Evolutionary conservation across 345 rosid species (phyloP).

Genomic region (Odontarrhena argentea): DNA sequence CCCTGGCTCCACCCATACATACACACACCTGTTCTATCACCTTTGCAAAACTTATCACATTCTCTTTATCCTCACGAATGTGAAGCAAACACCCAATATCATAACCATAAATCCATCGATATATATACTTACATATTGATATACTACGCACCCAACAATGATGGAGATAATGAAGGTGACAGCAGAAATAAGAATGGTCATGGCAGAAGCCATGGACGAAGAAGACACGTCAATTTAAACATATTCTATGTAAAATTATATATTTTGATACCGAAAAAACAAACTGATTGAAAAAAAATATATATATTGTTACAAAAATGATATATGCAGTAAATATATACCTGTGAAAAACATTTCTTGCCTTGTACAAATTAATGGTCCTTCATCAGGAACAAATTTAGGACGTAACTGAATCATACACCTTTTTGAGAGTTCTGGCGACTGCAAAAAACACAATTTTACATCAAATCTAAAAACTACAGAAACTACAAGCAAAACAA

Average conservation of each 20-base stretch:
- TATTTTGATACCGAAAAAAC: neutral
- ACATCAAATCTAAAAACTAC: neutral
- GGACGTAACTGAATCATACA: neutral
- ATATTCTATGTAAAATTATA: neutral
- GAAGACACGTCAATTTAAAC: constrained; percentile 35
- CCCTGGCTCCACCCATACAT: constrained; percentile 67
- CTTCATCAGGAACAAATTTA: neutral
- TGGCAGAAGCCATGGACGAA: constrained; percentile 47
- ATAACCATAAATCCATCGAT: neutral
- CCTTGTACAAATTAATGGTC: neutral
- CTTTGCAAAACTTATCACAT: constrained; percentile 63
- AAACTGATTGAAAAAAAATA: too few species aligned
- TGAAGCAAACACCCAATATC: constrained; percentile 20
- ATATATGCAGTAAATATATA: neutral
- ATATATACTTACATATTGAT: neutral
- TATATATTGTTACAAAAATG: too few species aligned
- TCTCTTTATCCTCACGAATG: constrained; percentile 59
- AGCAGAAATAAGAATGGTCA: constrained; percentile 48
- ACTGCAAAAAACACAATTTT: neutral
- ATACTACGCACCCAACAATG: constrained; percentile 41
- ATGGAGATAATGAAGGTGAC: constrained; percentile 46
- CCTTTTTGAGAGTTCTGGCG: neutral
- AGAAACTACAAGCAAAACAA: neutral
- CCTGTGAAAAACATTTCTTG: neutral
- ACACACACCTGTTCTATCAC: constrained; percentile 61